A percentile compares a stretch with the other conserved stretches of the same genome.
Conservation (phyloP, 352 stramenopile species). For the Pythium monospermum region DNA sequence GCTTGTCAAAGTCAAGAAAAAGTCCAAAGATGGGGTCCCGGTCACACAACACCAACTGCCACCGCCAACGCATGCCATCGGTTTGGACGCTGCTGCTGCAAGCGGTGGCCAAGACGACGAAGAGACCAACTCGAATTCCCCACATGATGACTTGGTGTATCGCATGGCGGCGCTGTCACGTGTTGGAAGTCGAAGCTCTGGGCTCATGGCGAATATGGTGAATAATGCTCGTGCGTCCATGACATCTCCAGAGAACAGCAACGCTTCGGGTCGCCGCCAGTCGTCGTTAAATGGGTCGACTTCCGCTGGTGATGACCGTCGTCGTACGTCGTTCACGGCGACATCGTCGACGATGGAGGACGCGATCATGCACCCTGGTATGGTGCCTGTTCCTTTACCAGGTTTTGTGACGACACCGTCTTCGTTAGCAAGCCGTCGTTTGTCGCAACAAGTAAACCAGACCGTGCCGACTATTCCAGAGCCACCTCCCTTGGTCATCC, state of each 20-base stretch:
- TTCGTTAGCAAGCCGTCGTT: not conserved
- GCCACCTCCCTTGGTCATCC: not conserved
- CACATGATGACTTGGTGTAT: slow-evolving; percentile 55
- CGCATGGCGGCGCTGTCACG: slow-evolving; percentile 70
- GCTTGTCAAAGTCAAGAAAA: slow-evolving; percentile 77
- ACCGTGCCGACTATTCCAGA: not conserved
- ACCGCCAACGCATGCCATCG: too few relatives aligned
- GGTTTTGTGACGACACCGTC: slow-evolving; percentile 27
- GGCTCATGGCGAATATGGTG: slow-evolving; percentile 56
- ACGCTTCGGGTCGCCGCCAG: slow-evolving; percentile 13
- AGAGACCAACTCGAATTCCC: slow-evolving; percentile 18
- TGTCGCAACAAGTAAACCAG: not conserved
- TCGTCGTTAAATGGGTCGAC: slow-evolving; percentile 8
- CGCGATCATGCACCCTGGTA: slow-evolving; percentile 26
- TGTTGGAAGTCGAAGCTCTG: slow-evolving; percentile 46
- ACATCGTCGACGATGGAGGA: slow-evolving; percentile 4
- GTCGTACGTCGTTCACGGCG: not conserved
- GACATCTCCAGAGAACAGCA: slow-evolving; percentile 10
- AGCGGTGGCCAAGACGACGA: slow-evolving; percentile 5
- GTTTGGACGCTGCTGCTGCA: not conserved
- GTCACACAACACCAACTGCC: not conserved
- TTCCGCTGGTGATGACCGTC: slow-evolving; percentile 3
- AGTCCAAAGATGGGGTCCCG: slow-evolving; percentile 20
- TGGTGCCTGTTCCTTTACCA: slow-evolving; percentile 41
- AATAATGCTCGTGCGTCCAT: slow-evolving; percentile 30